These are phyloP conservation scores for Dictyostelium capitatum DNA, from an alignment of 78 protist species.

Conservation along the genomic window DNA sequence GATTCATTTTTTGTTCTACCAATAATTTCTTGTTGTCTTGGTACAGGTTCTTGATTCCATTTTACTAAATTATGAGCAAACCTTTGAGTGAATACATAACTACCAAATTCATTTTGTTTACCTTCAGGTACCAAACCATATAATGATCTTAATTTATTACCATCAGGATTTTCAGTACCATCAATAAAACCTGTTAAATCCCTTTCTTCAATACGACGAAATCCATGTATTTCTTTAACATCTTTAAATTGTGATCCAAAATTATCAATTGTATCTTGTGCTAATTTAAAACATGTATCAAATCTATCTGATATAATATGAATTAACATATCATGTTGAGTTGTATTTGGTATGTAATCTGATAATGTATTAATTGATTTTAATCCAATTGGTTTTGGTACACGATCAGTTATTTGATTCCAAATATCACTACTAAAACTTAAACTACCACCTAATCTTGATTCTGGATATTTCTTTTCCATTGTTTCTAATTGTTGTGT, in stretches of 20 bases:
- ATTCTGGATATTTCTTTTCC: conserved; percentile 1
- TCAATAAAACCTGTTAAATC: conserved; percentile 35
- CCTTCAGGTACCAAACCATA: not conserved
- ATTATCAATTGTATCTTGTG: not conserved
- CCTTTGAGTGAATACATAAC: conserved; percentile 36
- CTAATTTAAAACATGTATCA: conserved; percentile 27
- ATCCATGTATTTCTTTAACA: conserved; percentile 51
- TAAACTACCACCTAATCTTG: conserved; percentile 9
- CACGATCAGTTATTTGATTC: not conserved
- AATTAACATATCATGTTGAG: conserved; percentile 43
- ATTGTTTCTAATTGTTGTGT: not conserved
- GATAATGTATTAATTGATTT: not conserved
- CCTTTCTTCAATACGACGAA: conserved; percentile 47
- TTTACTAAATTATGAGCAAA: conserved; percentile 33
- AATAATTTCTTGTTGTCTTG: conserved; percentile 12
- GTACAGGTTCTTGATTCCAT: not conserved
- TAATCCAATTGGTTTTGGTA: conserved; percentile 14
- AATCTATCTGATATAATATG: conserved; percentile 24
- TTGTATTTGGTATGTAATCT: conserved; percentile 13
- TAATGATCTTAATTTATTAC: not conserved
- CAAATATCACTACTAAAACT: conserved; percentile 26
- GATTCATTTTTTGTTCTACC: conserved; percentile 51
- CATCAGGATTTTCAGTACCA: conserved; percentile 69
- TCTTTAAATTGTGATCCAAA: conserved; percentile 13
- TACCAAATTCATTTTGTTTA: conserved; percentile 30